These are phyloP conservation scores for Lichina pygmaea DNA, from an alignment of 495 filamentous ascomycete genomes.

Conservation along the genomic window DNA sequence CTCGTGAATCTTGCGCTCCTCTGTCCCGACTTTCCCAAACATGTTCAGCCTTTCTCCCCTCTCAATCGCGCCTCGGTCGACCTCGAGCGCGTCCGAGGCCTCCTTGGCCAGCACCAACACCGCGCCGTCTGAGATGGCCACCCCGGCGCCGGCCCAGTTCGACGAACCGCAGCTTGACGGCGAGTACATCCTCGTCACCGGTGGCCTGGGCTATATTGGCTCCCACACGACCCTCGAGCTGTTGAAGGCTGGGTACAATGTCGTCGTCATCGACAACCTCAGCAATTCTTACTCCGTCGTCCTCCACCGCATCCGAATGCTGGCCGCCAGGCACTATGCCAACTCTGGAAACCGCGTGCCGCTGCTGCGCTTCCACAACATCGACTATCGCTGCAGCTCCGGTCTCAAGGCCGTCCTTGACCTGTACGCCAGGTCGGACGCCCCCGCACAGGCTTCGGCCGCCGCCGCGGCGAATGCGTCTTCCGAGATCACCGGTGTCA, in stretches of 20 bases:
- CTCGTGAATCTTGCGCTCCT: no score
- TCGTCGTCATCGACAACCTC: constrained; percentile 36
- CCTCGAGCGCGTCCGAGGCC: background rate
- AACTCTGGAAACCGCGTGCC: constrained; percentile 15
- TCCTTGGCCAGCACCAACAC: background rate
- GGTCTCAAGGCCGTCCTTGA: constrained; percentile 15
- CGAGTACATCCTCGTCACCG: constrained; percentile 26
- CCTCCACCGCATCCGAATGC: constrained; percentile 20
- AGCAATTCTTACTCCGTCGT: constrained; percentile 30
- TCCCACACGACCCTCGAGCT: constrained; percentile 36
- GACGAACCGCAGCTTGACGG: background rate
- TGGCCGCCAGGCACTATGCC: constrained; percentile 22
- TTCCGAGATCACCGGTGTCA: constrained; percentile 29
- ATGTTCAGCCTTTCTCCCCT: no score
- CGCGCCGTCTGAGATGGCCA: background rate
- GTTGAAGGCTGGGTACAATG: constrained; percentile 31
- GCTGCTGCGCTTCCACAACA: constrained; percentile 22
- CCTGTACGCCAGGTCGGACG: background rate
- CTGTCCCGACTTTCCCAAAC: no score
- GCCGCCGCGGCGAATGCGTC: background rate
- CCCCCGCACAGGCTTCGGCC: background rate
- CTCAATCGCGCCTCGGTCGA: no score
- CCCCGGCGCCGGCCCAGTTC: background rate
- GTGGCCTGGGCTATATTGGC: constrained; percentile 40
- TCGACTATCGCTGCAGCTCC: constrained; percentile 27